Evolutionary conservation across 2,329 filamentous ascomycete species (phyloP).

Genomic region (Aspergillus fischeri): DNA sequence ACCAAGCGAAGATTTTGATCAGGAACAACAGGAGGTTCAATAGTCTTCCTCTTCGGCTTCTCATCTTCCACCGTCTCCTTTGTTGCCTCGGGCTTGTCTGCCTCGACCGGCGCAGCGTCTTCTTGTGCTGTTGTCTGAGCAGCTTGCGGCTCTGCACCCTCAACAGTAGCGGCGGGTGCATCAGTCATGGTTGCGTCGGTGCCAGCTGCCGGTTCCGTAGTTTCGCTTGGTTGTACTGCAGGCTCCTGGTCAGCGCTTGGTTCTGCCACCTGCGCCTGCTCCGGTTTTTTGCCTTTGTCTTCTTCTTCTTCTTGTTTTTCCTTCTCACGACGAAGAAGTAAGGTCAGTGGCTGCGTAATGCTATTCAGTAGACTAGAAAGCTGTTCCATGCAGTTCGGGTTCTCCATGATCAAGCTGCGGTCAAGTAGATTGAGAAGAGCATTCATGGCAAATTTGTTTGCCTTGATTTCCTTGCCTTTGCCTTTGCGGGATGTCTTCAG

Average conservation of each 20-base stretch:
- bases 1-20: conserved; percentile 86
- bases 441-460: conserved; percentile 86
- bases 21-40: conserved; percentile 80
- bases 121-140: conserved; percentile 22
- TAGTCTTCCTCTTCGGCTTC: conserved; percentile 56
- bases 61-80: conserved; percentile 40
- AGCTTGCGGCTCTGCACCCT: conserved; percentile 27
- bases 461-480: conserved; percentile 79
- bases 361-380: conserved; percentile 81
- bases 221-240: conserved; percentile 24
- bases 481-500: conserved; percentile 74
- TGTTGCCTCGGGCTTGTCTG: conserved; percentile 33
- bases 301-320: conserved; percentile 55
- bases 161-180: conserved; percentile 27
- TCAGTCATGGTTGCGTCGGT: conserved; percentile 41
- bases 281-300: conserved; percentile 37
- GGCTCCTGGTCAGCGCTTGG: conserved; percentile 19
- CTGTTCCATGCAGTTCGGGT: conserved; percentile 92
- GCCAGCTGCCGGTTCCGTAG: conserved; percentile 20
- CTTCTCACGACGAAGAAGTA: conserved; percentile 76
- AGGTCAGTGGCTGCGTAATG: conserved; percentile 80
- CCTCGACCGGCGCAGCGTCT: conserved; percentile 27
- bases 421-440: conserved; percentile 83
- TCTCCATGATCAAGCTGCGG: conserved; percentile 94
- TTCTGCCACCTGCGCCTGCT: conserved; percentile 20